Conservation (phyloP, 306 rosid species). For the Vigna reflexopilosa region DNA sequence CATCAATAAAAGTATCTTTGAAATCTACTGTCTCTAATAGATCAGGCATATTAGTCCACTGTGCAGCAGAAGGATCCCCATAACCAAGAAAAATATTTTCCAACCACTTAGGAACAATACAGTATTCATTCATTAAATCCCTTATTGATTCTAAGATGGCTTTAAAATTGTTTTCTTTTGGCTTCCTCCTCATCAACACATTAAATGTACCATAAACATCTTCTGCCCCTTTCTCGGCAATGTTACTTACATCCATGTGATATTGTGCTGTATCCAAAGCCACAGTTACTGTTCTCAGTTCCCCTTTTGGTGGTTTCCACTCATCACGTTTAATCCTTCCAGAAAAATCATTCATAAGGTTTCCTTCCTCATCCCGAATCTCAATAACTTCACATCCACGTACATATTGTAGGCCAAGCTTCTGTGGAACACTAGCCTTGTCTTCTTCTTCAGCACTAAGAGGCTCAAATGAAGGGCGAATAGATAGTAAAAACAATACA, state of each 20-base stretch:
- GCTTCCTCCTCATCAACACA: slow-evolving; percentile 95
- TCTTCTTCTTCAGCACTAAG: slow-evolving; percentile 85
- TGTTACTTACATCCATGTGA: slow-evolving; percentile 92
- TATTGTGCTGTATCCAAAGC: slow-evolving; percentile 99
- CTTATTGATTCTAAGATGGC: slow-evolving; percentile 96
- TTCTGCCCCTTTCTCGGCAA: slow-evolving; percentile 87
- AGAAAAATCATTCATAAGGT: slow-evolving; percentile 94
- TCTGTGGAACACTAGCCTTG: slow-evolving; percentile 89
- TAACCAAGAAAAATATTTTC: slow-evolving; percentile 90
- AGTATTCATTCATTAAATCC: slow-evolving; percentile 96
- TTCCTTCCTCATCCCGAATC: slow-evolving; percentile 92
- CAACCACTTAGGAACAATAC: slow-evolving; percentile 98
- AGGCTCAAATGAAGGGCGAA: slow-evolving; percentile 92
- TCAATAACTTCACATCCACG: slow-evolving; percentile 96
- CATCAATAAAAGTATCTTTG: slow-evolving; percentile 92
- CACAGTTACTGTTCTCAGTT: slow-evolving; percentile 89
- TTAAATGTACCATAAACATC: slow-evolving; percentile 96
- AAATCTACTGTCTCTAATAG: slow-evolving; percentile 88
- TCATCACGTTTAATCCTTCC: slow-evolving; percentile 94
- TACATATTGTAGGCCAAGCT: slow-evolving; percentile 92
- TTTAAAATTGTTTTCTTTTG: slow-evolving; percentile 97
- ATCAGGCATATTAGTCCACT: slow-evolving; percentile 98
- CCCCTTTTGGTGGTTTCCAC: slow-evolving; percentile 99
- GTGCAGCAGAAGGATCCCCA: slow-evolving; percentile 98
- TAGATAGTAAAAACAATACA: slow-evolving; percentile 88